Base-by-base conservation (phyloP, 2,329 filamentous ascomycete genomes). In the Botryotinia globosa region DNA sequence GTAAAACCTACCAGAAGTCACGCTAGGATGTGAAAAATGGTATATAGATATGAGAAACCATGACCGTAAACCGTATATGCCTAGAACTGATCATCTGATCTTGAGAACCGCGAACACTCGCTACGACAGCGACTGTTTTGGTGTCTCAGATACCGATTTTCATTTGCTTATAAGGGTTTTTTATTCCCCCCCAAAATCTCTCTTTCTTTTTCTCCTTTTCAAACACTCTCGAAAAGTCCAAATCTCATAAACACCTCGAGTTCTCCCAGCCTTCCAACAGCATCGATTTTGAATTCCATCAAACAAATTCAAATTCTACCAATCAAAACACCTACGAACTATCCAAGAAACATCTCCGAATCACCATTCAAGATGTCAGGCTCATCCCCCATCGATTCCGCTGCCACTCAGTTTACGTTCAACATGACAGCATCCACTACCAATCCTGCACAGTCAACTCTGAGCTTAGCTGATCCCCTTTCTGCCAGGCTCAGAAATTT, bases 371-470 rank as follows among this genome's bases (percentile, higher is more conserved):
- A 64, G 9, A 64, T 64, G 61, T 14, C 39, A n/a, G 22, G 12
- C 10, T 37, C 22, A 3, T 25, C 4, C 25, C 22, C 63, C 4
- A 2, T 34, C 1, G 5, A 45, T 7, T 20, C n/a, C 7, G 1
- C 45, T 0, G 2, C 29, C 39, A 18, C 8, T 9, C 44, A 65
- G 18, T 65, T 37, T 3, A 51, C 63, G 0, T 14, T 51, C 29
- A 51, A 51, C 12, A 18, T 65, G 12, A 65, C n/a, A 1, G 12
- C 44, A 48, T 2, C 20, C 8, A 25, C 6, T 12, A 1, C 12
- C 12, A 32, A 18, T 1, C 29, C 42, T 48, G 9, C 4, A 34
- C 0, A n/a, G 3, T n/a, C 63, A 25, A 1, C 37, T 51, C 14
- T 37, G 0, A 32, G n/a, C 12, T 37, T 3, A 8, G 14, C 32